These are phyloP conservation scores for Monsonia emarginata DNA, from an alignment of 441 rosid genomes.

Conservation along the genomic window DNA sequence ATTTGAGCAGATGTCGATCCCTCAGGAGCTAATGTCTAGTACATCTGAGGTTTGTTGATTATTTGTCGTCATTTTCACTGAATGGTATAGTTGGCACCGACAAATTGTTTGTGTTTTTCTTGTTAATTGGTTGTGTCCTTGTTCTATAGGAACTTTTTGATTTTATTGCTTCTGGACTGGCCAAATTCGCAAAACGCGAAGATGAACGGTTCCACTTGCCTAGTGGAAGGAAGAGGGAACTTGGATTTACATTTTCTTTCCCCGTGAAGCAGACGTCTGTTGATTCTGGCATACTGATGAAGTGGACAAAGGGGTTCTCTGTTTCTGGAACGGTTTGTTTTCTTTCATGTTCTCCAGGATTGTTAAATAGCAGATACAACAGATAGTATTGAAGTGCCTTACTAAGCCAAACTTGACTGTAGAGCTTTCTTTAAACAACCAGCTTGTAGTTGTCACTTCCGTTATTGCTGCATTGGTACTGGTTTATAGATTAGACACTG, in stretches of 20 bases:
- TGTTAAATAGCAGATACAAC: not conserved
- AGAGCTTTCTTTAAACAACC: not conserved
- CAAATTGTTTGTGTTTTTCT: not conserved
- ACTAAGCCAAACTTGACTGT: not conserved
- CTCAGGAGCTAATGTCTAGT: slow-evolving; percentile 59
- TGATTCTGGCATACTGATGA: slow-evolving; percentile 65
- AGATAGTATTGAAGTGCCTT: not conserved
- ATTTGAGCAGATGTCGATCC: slow-evolving; percentile 61
- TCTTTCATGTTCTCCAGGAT: not conserved
- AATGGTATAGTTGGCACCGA: not conserved
- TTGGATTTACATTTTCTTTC: slow-evolving; percentile 85
- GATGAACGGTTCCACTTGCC: slow-evolving; percentile 42
- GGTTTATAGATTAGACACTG: not conserved
- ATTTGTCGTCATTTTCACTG: not conserved
- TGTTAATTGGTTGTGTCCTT: not conserved
- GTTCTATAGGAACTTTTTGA: slow-evolving; percentile 56
- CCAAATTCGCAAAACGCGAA: slow-evolving; percentile 44
- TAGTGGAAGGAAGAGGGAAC: slow-evolving; percentile 56
- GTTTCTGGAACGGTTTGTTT: slow-evolving; percentile 78
- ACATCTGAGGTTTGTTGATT: slow-evolving; percentile 54
- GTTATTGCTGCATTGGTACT: not conserved
- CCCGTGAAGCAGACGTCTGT: slow-evolving; percentile 71
- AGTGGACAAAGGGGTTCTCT: slow-evolving; percentile 83
- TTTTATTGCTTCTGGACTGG: slow-evolving; percentile 62
- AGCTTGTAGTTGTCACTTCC: not conserved